Conservation (phyloP, 805 yeast species). For the Wickerhamiella brachini region DNA sequence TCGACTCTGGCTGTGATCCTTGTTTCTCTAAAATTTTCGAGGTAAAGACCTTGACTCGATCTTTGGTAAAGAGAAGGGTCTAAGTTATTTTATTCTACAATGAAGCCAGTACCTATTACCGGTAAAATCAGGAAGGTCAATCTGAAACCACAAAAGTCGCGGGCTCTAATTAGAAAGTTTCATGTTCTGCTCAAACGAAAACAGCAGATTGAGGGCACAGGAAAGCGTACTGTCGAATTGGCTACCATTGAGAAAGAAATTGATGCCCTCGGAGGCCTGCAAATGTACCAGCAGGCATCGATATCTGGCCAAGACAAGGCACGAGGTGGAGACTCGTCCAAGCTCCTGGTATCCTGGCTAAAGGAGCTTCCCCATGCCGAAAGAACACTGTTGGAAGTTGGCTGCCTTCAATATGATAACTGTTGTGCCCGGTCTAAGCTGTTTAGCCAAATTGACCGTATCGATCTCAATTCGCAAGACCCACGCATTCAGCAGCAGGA, state of each 20-base stretch:
- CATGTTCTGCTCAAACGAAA: constrained; percentile 56
- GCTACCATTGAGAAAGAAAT: constrained; percentile 52
- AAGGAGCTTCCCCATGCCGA: constrained; percentile 22
- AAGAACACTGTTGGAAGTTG: constrained; percentile 58
- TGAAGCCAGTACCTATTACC: constrained; percentile 18
- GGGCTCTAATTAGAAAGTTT: constrained; percentile 63
- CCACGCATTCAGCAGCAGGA: constrained; percentile 64
- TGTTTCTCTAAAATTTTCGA: no score
- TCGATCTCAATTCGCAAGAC: constrained; percentile 72
- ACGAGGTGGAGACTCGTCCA: constrained; percentile 90
- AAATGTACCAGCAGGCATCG: constrained; percentile 74
- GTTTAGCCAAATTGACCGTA: constrained; percentile 41
- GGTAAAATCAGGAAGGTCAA: constrained; percentile 5
- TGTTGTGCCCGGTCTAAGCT: constrained; percentile 45
- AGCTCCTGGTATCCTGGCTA: constrained; percentile 62
- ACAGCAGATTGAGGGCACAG: constrained; percentile 10
- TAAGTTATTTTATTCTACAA: no score
- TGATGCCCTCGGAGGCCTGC: constrained; percentile 56
- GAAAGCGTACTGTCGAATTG: constrained; percentile 20
- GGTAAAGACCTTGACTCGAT: no score
- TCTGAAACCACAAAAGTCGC: constrained; percentile 50
- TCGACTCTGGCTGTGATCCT: no score
- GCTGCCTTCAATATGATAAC: constrained; percentile 60
- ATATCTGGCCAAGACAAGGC: constrained; percentile 62
- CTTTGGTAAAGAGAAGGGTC: no score